Evolutionary conservation across 2,329 filamentous ascomycete genomes (phyloP).

Genomic region (Xylariomycetidae sp.): DNA sequence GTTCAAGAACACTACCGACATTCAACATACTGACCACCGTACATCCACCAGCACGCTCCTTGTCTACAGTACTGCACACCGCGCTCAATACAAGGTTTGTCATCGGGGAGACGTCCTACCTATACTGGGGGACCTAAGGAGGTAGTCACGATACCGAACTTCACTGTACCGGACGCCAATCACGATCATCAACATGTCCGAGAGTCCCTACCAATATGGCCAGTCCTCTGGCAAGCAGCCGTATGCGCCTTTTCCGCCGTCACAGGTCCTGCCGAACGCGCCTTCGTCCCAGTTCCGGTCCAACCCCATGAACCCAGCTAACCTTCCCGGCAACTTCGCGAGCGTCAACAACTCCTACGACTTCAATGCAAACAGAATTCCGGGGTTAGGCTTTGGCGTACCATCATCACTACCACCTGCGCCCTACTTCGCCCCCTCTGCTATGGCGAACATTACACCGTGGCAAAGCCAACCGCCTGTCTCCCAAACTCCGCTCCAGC

Average conservation of each 20-base stretch:
- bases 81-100: no score
- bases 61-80: no score
- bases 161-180: no score
- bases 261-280: constrained; percentile 8
- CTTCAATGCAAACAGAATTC: constrained; percentile 32
- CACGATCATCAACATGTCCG: constrained; percentile 36
- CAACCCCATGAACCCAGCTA: constrained; percentile 9
- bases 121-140: no score
- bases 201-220: constrained; percentile 32
- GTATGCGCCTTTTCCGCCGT: constrained; percentile 11
- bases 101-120: no score
- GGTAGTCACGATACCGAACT: no score
- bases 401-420: constrained; percentile 6
- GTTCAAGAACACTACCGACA: no score
- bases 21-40: no score
- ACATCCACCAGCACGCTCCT: no score
- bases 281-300: constrained; percentile 6
- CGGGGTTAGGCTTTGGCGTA: constrained; percentile 31
- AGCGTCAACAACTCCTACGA: constrained; percentile 30
- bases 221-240: constrained; percentile 24
- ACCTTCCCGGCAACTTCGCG: constrained; percentile 19
- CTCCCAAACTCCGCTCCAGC: constrained; percentile 2
- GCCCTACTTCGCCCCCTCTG: constrained; percentile 1
- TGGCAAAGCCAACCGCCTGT: constrained; percentile 3
- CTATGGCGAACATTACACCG: constrained; percentile 1